phyloP scores from a whole-genome alignment of 352 stramenopile species.

The Phytopythium helicoides region DNA sequence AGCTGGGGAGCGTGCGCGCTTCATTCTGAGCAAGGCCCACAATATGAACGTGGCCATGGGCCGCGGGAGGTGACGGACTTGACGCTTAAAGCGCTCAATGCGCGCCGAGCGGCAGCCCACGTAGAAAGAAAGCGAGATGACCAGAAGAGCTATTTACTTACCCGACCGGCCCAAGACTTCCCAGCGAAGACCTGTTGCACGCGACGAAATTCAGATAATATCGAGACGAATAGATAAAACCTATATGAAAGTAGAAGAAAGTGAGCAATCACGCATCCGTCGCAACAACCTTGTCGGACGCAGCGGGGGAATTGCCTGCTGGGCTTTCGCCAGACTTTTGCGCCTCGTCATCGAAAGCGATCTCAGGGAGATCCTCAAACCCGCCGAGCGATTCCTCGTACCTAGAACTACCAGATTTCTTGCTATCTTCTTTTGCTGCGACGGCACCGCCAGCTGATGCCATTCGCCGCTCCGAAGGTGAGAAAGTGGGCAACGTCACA shows the following conservation, averaged over 20 bases:
- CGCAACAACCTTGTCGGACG: background rate
- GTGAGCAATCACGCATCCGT: slow-evolving; percentile 7
- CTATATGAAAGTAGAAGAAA: slow-evolving; percentile 15
- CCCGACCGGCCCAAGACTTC: background rate
- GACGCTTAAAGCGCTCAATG: background rate
- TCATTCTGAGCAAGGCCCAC: slow-evolving; percentile 77
- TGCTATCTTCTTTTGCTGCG: background rate
- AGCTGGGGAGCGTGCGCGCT: slow-evolving; percentile 69
- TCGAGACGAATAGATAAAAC: slow-evolving; percentile 34
- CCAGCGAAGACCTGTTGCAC: too few relatives aligned
- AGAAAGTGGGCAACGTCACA: slow-evolving; percentile 1
- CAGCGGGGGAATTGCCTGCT: background rate
- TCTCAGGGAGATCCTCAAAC: background rate
- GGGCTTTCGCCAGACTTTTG: background rate
- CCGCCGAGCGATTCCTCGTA: slow-evolving; percentile 4
- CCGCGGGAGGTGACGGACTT: slow-evolving; percentile 35
- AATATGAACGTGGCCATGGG: slow-evolving; percentile 54
- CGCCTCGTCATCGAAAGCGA: slow-evolving; percentile 5
- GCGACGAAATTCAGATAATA: slow-evolving; percentile 5
- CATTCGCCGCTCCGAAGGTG: slow-evolving; percentile 5
- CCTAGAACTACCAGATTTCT: background rate
- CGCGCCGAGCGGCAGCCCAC: background rate
- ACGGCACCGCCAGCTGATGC: background rate
- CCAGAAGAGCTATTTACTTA: slow-evolving; percentile 5
- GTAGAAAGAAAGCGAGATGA: slow-evolving; percentile 1